Conservation (phyloP, 495 filamentous ascomycete genomes). For the Terfezia boudieri region DNA sequence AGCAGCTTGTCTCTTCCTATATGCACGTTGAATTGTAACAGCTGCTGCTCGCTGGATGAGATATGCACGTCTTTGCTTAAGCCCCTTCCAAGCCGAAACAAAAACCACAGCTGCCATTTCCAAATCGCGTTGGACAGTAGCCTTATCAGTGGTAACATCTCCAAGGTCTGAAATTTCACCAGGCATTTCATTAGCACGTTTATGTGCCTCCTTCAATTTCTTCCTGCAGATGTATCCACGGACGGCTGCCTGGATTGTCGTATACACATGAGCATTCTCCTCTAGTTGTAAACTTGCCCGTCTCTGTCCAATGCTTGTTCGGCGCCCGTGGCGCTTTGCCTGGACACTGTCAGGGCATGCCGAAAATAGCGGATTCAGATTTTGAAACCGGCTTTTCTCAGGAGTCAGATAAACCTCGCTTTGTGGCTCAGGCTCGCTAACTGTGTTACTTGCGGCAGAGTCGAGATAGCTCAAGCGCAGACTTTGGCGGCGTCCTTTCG, state of each 20-base stretch:
- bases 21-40: neutral
- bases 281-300: neutral
- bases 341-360: neutral
- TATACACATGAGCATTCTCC: neutral
- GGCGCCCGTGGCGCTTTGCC: neutral
- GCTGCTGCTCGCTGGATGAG: neutral
- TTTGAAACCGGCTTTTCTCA: neutral
- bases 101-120: neutral
- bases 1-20: neutral
- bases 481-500: neutral
- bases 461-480: neutral
- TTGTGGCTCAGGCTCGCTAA: neutral
- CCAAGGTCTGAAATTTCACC: no score
- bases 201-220: no score
- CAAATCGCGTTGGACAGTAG: neutral
- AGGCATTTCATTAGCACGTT: no score
- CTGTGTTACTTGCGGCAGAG: neutral
- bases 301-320: neutral
- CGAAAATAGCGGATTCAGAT: neutral
- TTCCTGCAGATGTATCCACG: neutral
- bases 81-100: neutral
- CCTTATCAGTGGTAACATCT: no score
- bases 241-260: neutral
- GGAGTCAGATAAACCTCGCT: neutral
- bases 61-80: neutral